Conservation (phyloP, 768 basidiomycete genomes). For the Sarcodon aspratus region DNA sequence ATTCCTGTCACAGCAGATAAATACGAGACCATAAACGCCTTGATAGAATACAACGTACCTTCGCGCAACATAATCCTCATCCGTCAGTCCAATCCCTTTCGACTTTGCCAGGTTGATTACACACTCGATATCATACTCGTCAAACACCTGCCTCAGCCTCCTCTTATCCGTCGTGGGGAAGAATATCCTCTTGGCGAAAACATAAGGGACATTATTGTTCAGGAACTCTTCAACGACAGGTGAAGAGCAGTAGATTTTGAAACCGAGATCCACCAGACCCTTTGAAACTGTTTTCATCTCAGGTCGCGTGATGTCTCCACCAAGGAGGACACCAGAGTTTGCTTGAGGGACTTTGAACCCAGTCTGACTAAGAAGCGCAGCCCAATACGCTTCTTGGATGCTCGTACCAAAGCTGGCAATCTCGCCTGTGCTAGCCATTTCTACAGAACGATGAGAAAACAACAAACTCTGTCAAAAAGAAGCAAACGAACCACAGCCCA, state of each 20-base stretch:
- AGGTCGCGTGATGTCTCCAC: constrained; percentile 80
- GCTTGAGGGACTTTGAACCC: constrained; percentile 87
- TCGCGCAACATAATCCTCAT: constrained; percentile 96
- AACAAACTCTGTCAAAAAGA: not conserved
- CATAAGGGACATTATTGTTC: constrained; percentile 58
- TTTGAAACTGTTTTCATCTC: constrained; percentile 82
- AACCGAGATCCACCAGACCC: constrained; percentile 73
- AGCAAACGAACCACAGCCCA: constrained; percentile 71
- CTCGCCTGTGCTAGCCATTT: constrained; percentile 98
- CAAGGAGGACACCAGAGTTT: constrained; percentile 82
- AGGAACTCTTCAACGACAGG: constrained; percentile 69
- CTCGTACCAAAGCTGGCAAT: constrained; percentile 93
- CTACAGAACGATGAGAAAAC: constrained; percentile 24
- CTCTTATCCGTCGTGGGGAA: constrained; percentile 97
- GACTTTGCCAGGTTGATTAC: constrained; percentile 87
- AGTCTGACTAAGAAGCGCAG: constrained; percentile 86
- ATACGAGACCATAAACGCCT: constrained; percentile 2
- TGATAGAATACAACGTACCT: constrained; percentile 33
- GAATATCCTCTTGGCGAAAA: constrained; percentile 79
- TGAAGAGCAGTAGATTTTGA: constrained; percentile 90
- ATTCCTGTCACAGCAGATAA: constrained; percentile 38
- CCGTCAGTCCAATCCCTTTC: constrained; percentile 63
- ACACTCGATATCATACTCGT: constrained; percentile 87
- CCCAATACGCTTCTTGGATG: constrained; percentile 94
- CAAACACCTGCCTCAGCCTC: constrained; percentile 85